Evolutionary conservation across 345 rosid genomes (phyloP).

Genomic region (Cardamine occulta): DNA sequence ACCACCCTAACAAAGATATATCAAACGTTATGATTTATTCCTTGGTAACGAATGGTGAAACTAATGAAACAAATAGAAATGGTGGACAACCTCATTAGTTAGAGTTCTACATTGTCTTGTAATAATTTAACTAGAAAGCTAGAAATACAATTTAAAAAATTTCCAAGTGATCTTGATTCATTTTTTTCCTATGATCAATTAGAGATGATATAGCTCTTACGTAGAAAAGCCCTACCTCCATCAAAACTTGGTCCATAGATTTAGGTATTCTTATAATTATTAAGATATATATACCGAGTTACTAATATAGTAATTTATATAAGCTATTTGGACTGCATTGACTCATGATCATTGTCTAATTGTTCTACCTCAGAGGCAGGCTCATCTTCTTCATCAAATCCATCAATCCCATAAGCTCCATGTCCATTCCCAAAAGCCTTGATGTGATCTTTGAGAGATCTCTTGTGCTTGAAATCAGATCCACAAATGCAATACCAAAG

Average conservation of each 20-base stretch:
- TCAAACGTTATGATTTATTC: background rate
- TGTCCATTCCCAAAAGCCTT: conserved; percentile 80
- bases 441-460: conserved; percentile 76
- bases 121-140: conserved; percentile 25
- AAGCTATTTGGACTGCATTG: conserved; percentile 46
- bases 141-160: conserved; percentile 10
- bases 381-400: conserved; percentile 65
- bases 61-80: conserved; percentile 22
- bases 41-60: conserved; percentile 8
- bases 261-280: conserved; percentile 23
- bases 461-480: conserved; percentile 80
- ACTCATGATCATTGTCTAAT: conserved; percentile 47
- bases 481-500: conserved; percentile 82
- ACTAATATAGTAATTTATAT: conserved; percentile 29
- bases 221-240: conserved; percentile 36
- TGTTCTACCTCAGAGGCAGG: conserved; percentile 61
- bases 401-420: conserved; percentile 52
- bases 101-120: conserved; percentile 27
- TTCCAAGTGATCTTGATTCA: conserved; percentile 34
- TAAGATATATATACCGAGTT: conserved; percentile 31
- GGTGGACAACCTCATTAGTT: conserved; percentile 30
- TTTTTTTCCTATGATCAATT: conserved; percentile 32
- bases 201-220: conserved; percentile 42
- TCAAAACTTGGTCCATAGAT: conserved; percentile 43
- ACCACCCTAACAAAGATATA: conserved; percentile 5